These are phyloP conservation scores for Trichoderma citrinoviride DNA, from an alignment of 2,329 filamentous ascomycete genomes.

Conservation along the genomic window DNA sequence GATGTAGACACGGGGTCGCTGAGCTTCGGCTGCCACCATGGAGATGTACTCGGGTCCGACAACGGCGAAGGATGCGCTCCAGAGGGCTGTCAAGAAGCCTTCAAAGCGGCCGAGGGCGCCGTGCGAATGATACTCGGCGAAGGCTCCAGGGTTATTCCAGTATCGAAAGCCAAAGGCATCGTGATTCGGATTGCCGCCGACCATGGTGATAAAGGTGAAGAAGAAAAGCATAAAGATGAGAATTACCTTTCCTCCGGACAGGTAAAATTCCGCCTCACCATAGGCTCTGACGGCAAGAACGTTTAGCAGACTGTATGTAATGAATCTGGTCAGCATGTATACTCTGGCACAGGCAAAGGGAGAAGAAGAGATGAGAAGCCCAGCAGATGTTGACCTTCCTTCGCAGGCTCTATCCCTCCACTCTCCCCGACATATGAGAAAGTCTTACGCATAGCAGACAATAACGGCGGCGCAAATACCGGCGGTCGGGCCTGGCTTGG, in stretches of 20 bases:
- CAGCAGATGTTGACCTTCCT: not conserved
- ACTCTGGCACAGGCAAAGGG: conserved; percentile 15
- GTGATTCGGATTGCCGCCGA: conserved; percentile 69
- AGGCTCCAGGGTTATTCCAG: conserved; percentile 49
- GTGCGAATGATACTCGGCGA: conserved; percentile 54
- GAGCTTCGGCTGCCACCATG: conserved; percentile 67
- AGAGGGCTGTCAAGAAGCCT: conserved; percentile 66
- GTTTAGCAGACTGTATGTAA: conserved; percentile 50
- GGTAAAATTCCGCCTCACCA: conserved; percentile 71
- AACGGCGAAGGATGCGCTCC: conserved; percentile 61
- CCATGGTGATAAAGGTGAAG: conserved; percentile 78
- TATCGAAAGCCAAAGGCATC: conserved; percentile 70
- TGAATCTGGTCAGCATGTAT: conserved; percentile 30
- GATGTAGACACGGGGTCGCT: conserved; percentile 61
- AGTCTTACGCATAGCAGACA: conserved; percentile 54
- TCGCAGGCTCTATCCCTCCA: not conserved
- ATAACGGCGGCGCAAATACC: conserved; percentile 57
- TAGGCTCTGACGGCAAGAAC: conserved; percentile 64
- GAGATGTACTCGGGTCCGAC: conserved; percentile 67
- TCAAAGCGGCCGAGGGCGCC: conserved; percentile 65
- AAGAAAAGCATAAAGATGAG: conserved; percentile 65
- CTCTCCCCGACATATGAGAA: conserved; percentile 4
- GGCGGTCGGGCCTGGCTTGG: conserved; percentile 67
- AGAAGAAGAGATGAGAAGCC: not conserved
- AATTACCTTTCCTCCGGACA: conserved; percentile 61